Conservation (phyloP, 257 asterid species). For the Ballota nigra region DNA sequence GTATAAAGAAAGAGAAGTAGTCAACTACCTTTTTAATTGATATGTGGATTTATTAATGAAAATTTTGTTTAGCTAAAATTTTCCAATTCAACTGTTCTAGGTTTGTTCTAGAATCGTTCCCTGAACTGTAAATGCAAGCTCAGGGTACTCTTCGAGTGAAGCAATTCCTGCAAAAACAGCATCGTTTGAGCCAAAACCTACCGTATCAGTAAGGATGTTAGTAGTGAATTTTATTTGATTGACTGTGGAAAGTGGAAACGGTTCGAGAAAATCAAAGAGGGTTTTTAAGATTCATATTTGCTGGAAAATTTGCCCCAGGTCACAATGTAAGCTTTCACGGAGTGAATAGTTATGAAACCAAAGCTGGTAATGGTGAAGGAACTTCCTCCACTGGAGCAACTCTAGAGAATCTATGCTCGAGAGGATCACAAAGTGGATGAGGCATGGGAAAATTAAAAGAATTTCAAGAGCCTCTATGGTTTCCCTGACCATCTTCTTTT, state of each 20-base stretch:
- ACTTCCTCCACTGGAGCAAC: conserved; percentile 28
- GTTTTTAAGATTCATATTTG: conserved; percentile 15
- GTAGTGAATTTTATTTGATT: not conserved
- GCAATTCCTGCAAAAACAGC: too few species aligned
- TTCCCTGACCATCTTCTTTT: conserved; percentile 51
- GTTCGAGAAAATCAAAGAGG: conserved; percentile 26
- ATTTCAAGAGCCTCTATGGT: conserved; percentile 61
- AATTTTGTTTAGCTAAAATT: too few species aligned
- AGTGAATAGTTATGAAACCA: conserved; percentile 11
- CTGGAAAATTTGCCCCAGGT: conserved; percentile 28
- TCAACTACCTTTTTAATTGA: not conserved
- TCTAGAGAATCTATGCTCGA: conserved; percentile 34
- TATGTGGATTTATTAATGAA: not conserved
- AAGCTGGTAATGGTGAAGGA: conserved; percentile 3
- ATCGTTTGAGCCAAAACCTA: too few species aligned
- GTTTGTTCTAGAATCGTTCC: too few species aligned
- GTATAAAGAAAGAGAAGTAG: too few species aligned
- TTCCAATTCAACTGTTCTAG: too few species aligned
- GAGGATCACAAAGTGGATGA: conserved; percentile 47
- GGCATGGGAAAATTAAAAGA: conserved; percentile 66
- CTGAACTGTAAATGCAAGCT: not conserved
- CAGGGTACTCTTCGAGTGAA: too few species aligned
- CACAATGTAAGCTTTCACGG: conserved; percentile 13
- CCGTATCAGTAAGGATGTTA: too few species aligned
- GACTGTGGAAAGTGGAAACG: not conserved